Base-by-base conservation (phyloP, 441 rosid species). In the Flueggea neowawraea region DNA sequence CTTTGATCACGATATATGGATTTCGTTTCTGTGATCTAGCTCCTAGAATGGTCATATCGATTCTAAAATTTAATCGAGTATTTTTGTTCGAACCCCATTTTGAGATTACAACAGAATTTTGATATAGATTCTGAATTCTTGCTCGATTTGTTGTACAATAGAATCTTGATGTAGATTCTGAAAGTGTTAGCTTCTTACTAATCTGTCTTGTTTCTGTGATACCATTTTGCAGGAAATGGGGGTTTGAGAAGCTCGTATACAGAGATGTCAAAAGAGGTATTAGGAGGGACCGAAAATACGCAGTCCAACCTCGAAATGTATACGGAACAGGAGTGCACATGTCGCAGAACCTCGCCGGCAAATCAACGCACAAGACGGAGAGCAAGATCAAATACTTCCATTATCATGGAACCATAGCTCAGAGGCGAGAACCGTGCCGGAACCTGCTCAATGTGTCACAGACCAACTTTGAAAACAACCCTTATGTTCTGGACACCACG, bases 311-410 rank as follows among this genome's bases (percentile, higher is more conserved):
- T 0, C 83, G 90, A 6, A 75, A 74, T 3, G 94, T 85, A 45
- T 88, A 61, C 31, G 97, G 92, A 6, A 81, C 94, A 0, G 98
- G 98, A 0, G 97, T 92, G 64, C 98, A 92, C 74, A 84, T 92
- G 97, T 90, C 98, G 0, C 90, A 90, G 81, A 85, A 93, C 80
- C 58, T 90, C 4, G 80, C 55, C 2, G 98, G 98, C 14, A 85
- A 70, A 69, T 76, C 92, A 0, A 80, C 57, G 28, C 89, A 93
- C 78, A 86, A 58, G 73, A 80, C 89, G 0, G 89, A 81, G 32
- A 67, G 68, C 4, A 69, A 49, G 64, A 78, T 92, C 64, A 81
- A 72, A 9, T 92, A 92, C 64, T 92, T 73, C 77, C 98, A 92
- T 70, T 92, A 88, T 72, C 98, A 92, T 15, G 95, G 95, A 39